These are phyloP conservation scores for Eucalyptus regnans DNA, from an alignment of 345 rosid genomes.

Conservation along the genomic window DNA sequence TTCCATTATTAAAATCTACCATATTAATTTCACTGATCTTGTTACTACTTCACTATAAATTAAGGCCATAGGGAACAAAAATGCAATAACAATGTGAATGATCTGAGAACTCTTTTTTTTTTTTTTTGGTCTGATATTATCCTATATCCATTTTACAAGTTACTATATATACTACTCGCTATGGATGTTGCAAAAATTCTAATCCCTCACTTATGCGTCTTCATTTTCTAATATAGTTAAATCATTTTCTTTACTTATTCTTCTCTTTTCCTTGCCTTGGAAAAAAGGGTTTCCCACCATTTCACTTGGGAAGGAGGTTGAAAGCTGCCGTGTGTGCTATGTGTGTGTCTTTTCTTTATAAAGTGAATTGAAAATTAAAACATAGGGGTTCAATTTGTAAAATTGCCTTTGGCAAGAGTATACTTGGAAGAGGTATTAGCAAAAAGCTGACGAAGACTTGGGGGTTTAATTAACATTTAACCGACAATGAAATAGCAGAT, in stretches of 20 bases:
- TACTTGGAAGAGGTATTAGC: not conserved
- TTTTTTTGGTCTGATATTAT: not conserved
- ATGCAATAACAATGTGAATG: not conserved
- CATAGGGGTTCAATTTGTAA: not conserved
- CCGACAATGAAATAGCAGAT: not conserved
- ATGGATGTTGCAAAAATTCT: too few species aligned
- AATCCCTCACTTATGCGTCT: too few species aligned
- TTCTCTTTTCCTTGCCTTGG: too few species aligned
- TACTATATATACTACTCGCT: rapidly evolving
- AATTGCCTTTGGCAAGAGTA: not conserved
- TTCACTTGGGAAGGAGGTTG: too few species aligned
- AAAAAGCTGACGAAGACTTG: not conserved
- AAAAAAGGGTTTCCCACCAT: too few species aligned
- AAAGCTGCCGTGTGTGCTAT: too few species aligned
- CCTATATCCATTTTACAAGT: too few species aligned
- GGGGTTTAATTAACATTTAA: not conserved
- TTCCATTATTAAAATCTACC: not conserved
- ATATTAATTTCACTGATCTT: not conserved
- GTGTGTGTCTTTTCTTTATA: too few species aligned
- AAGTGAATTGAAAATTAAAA: not conserved
- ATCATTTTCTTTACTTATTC: too few species aligned
- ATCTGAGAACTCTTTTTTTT: rapidly evolving
- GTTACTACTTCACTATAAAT: not conserved
- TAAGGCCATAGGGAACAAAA: too few species aligned
- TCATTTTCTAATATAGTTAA: too few species aligned